Base-by-base conservation (phyloP, 441 rosid genomes). In the Pelargonium cotyledonis region DNA sequence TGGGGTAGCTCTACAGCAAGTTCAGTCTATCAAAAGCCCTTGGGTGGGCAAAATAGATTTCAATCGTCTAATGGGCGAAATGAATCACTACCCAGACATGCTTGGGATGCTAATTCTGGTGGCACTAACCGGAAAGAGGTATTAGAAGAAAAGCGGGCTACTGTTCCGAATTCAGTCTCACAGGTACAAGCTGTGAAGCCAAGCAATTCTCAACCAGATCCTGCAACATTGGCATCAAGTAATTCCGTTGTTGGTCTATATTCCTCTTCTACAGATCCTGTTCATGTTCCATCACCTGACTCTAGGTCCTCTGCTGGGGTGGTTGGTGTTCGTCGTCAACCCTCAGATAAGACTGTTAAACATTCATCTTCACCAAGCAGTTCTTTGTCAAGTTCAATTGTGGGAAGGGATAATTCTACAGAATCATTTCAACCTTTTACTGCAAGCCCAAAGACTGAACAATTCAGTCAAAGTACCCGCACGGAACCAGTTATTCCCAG, bases 211-310 rank as follows among this genome's bases (percentile, higher is more conserved):
- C 87, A 80, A 74, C 77, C 74, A 29, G 76, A 72, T 64, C 69
- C 83, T 71, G 78, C 79, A 58, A 70, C 77, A 46, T 68, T 75
- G 72, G 80, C 87, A 57, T 79, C 89, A 35, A 84, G 82, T 81
- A 90, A 82, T 81, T 81, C 93, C 47, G 87, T 80, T 71, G 82
- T 84, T 74, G 96, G 98, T 68, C 89, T 89, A 60, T 89, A 90
- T 77, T 89, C 92, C 21, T 91, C 98, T 69, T 88, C 97, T 47
- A 85, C 84, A 60, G 98, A 94, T 78, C 97, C 97, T 72, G 93
- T 91, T 79, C 96, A 94, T 72, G 98, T 94, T 67, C 98, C 98
- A 77, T 88, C 97, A 75, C 95, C 95, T 70, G 96, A 88, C 76
- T 88, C 92, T 38, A 79, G 95, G 82, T 74, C 95, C 66, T 79